Conservation (phyloP, 257 asterid species). For the Gentiana macrophylla region DNA sequence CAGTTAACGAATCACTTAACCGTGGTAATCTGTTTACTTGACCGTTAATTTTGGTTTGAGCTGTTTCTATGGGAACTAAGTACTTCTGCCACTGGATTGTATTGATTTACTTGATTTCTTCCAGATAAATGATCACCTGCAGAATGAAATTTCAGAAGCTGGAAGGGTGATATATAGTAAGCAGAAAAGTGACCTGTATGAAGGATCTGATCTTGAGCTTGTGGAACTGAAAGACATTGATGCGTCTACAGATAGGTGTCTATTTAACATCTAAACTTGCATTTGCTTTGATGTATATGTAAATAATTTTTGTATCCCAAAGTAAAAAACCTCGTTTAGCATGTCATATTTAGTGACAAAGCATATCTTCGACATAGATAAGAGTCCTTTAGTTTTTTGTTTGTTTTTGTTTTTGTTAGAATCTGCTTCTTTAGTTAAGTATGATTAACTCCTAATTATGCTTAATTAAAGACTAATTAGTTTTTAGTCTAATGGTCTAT, state of each 20-base stretch:
- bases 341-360: background rate
- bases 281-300: too few relatives aligned
- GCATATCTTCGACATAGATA: background rate
- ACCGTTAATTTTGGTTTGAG: too few relatives aligned
- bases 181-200: slow-evolving; percentile 25
- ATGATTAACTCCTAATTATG: too few relatives aligned
- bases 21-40: too few relatives aligned
- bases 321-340: background rate
- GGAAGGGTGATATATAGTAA: slow-evolving; percentile 17
- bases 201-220: slow-evolving; percentile 26
- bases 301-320: too few relatives aligned
- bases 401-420: too few relatives aligned
- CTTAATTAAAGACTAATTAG: too few relatives aligned
- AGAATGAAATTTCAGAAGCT: slow-evolving; percentile 18
- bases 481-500: too few relatives aligned
- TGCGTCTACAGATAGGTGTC: background rate
- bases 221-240: slow-evolving; percentile 19
- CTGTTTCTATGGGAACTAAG: too few relatives aligned
- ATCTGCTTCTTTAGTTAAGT: too few relatives aligned
- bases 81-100: background rate
- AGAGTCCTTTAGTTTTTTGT: background rate
- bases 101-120: slow-evolving; percentile 1
- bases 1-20: too few relatives aligned
- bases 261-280: too few relatives aligned
- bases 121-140: slow-evolving; percentile 20